Conservation (phyloP, 768 basidiomycete genomes). For the Suillus fuscotomentosus region DNA sequence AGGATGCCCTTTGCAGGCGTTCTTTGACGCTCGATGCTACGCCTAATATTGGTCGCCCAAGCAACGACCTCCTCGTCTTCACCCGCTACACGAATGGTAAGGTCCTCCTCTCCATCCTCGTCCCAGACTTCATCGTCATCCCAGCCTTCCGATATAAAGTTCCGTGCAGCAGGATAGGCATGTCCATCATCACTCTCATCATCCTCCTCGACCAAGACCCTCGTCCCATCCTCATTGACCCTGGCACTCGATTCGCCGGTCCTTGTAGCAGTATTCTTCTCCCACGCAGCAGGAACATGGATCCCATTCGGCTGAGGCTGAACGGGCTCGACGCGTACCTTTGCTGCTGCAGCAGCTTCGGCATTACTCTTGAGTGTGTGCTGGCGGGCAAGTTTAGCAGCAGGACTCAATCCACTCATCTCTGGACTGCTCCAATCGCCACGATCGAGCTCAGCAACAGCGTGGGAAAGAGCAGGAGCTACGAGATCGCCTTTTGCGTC, state of each 20-base stretch:
- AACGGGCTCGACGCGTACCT: slow-evolving; percentile 28
- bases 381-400: slow-evolving; percentile 85
- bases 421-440: slow-evolving; percentile 52
- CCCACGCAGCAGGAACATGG: slow-evolving; percentile 68
- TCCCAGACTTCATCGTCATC: slow-evolving; percentile 83
- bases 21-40: slow-evolving; percentile 66
- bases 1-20: slow-evolving; percentile 82
- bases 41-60: slow-evolving; percentile 74
- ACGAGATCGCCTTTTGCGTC: slow-evolving; percentile 63
- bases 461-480: slow-evolving; percentile 74
- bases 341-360: slow-evolving; percentile 42
- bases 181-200: slow-evolving; percentile 56
- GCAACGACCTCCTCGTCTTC: slow-evolving; percentile 65
- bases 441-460: slow-evolving; percentile 82
- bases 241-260: slow-evolving; percentile 44
- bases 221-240: slow-evolving; percentile 66
- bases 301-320: slow-evolving; percentile 32
- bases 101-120: slow-evolving; percentile 65
- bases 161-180: slow-evolving; percentile 30
- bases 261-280: slow-evolving; percentile 73
- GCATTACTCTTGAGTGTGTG: slow-evolving; percentile 88
- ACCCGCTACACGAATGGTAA: slow-evolving; percentile 63
- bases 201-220: slow-evolving; percentile 70
- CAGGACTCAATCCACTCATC: slow-evolving; percentile 81
- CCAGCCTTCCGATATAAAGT: slow-evolving; percentile 61